Base-by-base conservation (phyloP, 768 basidiomycete genomes). In the Grammothele lineata region DNA sequence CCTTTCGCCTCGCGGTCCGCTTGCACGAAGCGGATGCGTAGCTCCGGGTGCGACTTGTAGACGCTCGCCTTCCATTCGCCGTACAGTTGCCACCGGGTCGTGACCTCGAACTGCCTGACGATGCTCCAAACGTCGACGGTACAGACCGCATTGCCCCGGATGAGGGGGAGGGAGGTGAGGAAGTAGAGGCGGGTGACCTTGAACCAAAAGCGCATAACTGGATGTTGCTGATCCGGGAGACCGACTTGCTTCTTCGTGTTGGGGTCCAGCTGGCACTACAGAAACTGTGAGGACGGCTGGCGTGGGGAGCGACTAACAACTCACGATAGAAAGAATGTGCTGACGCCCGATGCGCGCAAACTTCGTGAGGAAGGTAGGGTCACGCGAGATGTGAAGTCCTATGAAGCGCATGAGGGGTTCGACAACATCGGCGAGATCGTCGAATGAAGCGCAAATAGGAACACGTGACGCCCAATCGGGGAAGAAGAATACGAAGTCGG, bases 41-140 rank as follows among this genome's bases (percentile, higher is more conserved):
- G 75, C 61, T 89, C 87, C 17, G 89, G 81, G 67, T 92, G 82
- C 14, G 80, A 80, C 50, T 75, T 76, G 65, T 92, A 91, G 18
- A 70, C 75, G 37, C 69, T 70, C 30, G 79, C 72, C 64, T 86
- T 87, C 96, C 96, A 98, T 70, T 97, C 94, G 34, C 93, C 96
- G 59, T 99, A 99, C 25, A 99, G 72, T 38, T 76, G 77, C 86
- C 92, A 99, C 8, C 96, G 89, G 19, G 77, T 70, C 5, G 83
- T 79, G 43, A 83, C 83, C 46, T 88, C 84, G 61, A 85, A 90
- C 52, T 81, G 78, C 33, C 81, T 75, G 39, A 98, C 77, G 42
- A 98, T 81, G 48, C 83, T 81, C 96, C 96, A 99, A 7, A 97
- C 75, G 58, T 97, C 94, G 37, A 87, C 85, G 22, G 91, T 88